Evolutionary conservation across 345 rosid species (phyloP).

Genomic region (Microcos paniculata): DNA sequence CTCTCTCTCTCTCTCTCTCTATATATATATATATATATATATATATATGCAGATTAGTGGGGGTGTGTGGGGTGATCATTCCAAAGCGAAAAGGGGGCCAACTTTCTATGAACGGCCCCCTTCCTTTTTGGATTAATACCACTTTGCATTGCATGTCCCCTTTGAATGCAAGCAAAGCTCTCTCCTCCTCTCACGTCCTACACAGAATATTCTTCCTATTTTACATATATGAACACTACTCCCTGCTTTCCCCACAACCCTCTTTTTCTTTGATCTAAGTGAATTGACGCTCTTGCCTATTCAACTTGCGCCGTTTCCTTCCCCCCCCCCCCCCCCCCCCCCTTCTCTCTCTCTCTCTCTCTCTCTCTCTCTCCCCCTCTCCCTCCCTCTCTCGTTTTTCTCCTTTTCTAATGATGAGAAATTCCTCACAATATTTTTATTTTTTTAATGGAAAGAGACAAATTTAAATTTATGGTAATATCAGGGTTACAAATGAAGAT

Average conservation of each 20-base stretch:
- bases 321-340: too few relatives aligned
- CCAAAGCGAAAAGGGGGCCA: slow-evolving; percentile 39
- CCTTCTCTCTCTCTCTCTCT: not conserved
- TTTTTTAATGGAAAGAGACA: too few relatives aligned
- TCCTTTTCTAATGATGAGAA: not conserved
- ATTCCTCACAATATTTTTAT: too few relatives aligned
- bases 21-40: too few relatives aligned
- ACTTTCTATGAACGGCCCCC: slow-evolving; percentile 30
- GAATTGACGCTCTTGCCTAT: not conserved
- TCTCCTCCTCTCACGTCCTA: slow-evolving; percentile 24
- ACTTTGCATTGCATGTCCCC: slow-evolving; percentile 39
- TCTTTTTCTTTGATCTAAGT: not conserved
- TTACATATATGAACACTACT: not conserved
- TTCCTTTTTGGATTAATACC: slow-evolving; percentile 18
- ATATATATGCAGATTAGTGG: too few relatives aligned
- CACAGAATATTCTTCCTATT: slow-evolving; percentile 12
- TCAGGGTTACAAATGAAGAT: too few relatives aligned
- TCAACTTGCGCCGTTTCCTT: not conserved
- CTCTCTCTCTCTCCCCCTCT: too few relatives aligned
- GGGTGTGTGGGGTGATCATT: slow-evolving; percentile 25
- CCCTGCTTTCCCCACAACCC: not conserved
- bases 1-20: not conserved
- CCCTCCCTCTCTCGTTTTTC: too few relatives aligned
- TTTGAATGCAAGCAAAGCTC: slow-evolving; percentile 14
- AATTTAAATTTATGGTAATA: too few relatives aligned